Base-by-base conservation (phyloP, 192 early-diverging fungal genomes). In the Coemansia sp. region DNA sequence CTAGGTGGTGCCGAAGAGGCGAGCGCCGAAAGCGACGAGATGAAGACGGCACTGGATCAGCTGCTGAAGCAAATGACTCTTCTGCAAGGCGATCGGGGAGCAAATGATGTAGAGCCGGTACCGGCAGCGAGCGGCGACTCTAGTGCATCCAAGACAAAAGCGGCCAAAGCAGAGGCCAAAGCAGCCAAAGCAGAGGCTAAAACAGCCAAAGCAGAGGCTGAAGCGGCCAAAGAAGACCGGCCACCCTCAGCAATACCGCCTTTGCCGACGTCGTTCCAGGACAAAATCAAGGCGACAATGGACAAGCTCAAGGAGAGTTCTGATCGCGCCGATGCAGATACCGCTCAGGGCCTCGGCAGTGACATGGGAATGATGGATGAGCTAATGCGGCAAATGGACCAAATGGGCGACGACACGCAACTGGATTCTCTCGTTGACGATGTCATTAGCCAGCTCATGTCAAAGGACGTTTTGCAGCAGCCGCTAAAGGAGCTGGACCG, bases 401-500 rank as follows among this genome's bases (percentile, higher is more conserved):
- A 80, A 12, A 68, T 91, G 70, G 85, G 90, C 65, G 86, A 87
- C 34, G 84, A 82, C 50, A 85, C 86, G 2, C 90, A 94, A 50
- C 90, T 97, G 67, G 89, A 94, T 59, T 83, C 88, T 24, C 83
- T 95, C 60, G 86, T 98, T 6, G 92, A 92, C 60, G 86, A 86
- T 14, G 87, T 98, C 67, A 91, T 99, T 84, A 85, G 91, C 39
- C 86, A 95, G 74, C 75, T 99, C 33, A 91, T 96, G 87, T 88
- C 88, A 38, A 95, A 93, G 63, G 95, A 97, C 27, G 80, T 98
- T 21, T 78, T 99, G 41, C 91, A 94, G 77, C 95, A 98, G 73
- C 95, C 95, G 9, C 93, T 99, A 83, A 91, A 90, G 76, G 95
- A 99, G 39, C 76, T 99, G 48, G 84, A 85, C 19, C 69, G 58